These are phyloP conservation scores for Ophiocordyceps polyrhachis-furcata DNA, from an alignment of 2,329 filamentous ascomycete species.

Conservation along the genomic window DNA sequence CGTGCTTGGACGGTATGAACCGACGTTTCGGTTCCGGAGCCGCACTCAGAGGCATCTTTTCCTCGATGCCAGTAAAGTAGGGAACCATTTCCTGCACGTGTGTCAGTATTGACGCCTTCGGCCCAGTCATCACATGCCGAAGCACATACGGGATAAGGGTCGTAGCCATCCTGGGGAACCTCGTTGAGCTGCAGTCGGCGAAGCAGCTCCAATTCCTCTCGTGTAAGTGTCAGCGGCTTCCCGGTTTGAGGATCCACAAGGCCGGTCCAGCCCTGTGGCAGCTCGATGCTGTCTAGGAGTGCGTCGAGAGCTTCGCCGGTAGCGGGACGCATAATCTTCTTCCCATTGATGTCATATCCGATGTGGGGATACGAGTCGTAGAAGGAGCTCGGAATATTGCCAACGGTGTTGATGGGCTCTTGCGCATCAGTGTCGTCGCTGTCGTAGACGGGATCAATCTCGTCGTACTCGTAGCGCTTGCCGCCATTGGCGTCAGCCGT, in stretches of 20 bases:
- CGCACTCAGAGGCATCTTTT: constrained; percentile 86
- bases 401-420: constrained; percentile 74
- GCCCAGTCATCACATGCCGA: neutral
- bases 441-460: constrained; percentile 88
- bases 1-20: constrained; percentile 92
- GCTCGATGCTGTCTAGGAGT: constrained; percentile 84
- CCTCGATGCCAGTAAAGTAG: constrained; percentile 79
- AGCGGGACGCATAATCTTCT: constrained; percentile 90
- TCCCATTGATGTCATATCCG: constrained; percentile 96
- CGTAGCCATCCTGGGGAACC: constrained; percentile 69
- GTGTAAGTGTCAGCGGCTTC: constrained; percentile 72
- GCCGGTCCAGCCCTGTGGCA: constrained; percentile 94
- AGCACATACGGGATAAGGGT: constrained; percentile 62
- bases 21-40: constrained; percentile 91
- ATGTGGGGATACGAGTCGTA: constrained; percentile 98
- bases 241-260: constrained; percentile 87
- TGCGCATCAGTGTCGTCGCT: constrained; percentile 83
- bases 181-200: constrained; percentile 81
- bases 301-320: constrained; percentile 87
- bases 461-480: constrained; percentile 76
- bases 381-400: constrained; percentile 81
- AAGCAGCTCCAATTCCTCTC: constrained; percentile 76
- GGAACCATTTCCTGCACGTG: constrained; percentile 57
- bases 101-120: neutral
- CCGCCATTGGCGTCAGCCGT: constrained; percentile 79